A percentile compares a stretch with the other conserved stretches of the same genome.
Conservation (phyloP, 306 rosid species). For the Corylus americana region DNA sequence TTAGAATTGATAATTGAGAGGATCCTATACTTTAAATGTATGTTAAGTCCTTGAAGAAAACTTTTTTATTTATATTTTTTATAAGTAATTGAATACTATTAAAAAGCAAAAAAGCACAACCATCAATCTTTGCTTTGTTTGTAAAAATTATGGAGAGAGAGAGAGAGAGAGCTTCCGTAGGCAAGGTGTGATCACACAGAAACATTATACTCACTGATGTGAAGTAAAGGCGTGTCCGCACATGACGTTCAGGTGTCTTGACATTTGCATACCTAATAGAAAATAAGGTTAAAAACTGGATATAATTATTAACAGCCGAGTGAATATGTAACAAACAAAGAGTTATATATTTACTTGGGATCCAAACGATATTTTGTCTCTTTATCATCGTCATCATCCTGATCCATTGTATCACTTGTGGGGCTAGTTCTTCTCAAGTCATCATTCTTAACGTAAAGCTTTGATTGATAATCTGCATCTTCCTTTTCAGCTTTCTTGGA, state of each 20-base stretch:
- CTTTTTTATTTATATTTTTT: background rate
- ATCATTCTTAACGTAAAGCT: constrained; percentile 56
- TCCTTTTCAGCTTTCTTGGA: constrained; percentile 49
- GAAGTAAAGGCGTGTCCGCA: constrained; percentile 94
- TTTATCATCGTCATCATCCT: constrained; percentile 91
- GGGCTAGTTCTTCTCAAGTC: constrained; percentile 54
- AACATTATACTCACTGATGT: constrained; percentile 75
- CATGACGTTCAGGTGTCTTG: constrained; percentile 93
- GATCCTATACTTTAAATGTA: background rate
- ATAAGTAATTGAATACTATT: no score
- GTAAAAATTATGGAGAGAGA: background rate
- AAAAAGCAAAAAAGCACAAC: no score
- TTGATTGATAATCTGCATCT: constrained; percentile 55
- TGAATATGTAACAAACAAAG: constrained; percentile 6
- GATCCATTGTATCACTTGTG: constrained; percentile 64
- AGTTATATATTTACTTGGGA: constrained; percentile 64
- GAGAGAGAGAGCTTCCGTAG: background rate
- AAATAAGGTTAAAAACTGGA: constrained; percentile 23
- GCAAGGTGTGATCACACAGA: background rate
- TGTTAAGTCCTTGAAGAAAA: background rate
- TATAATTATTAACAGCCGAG: constrained; percentile 7
- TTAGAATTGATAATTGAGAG: background rate
- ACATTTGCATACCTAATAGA: constrained; percentile 92
- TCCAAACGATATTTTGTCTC: constrained; percentile 97
- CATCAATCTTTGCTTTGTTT: background rate